Evolutionary conservation across 805 yeast species (phyloP), one percentile per base, ranked within the genome.

Genomic region (Ogataea polymorpha): DNA sequence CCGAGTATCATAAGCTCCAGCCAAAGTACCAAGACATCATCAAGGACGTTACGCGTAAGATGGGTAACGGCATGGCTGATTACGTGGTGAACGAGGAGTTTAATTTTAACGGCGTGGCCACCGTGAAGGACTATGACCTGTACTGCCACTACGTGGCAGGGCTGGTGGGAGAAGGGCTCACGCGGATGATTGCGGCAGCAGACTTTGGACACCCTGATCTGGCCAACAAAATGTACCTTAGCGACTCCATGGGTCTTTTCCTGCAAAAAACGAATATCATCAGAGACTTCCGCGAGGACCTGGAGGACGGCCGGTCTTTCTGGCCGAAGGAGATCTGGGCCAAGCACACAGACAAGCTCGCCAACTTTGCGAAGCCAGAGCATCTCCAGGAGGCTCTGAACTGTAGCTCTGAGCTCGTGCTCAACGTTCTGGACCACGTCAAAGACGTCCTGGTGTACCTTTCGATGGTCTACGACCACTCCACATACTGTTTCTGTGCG

Each of bases 21-120:
- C 79, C 86, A 5, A 79, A 72, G 43, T 90, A 88, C 65, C 90
- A 85, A 66, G 84, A 75, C 40, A 80, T 89, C 27, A 79, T 93
- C 51, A 75, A 74, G 53, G 87, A 82, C 47, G 86, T 89, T 53
- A 81, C 96, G 34, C 52, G 69, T 42, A 73, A 82, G 62, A 93
- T 93, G 99, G 99, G 98, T 43, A 80, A 86, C 52, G 99, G 99
- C 41, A 93, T 93, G 99, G 98, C 98, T 23, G 89, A 87, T 58
- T 93, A 90, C 65, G 80, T 86, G 39, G 69, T 75, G 54, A 80
- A 83, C 56, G 93, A 84, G 37, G 74, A 82, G 48, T 86, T 86
- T 68, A 88, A 87, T 61, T 60, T 75, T 50, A 78, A 79, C 46
- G 98, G 98, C 2, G 81, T 93, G 34, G 69, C 68, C 35, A 87